Conservation (phyloP, 1,284 basidiomycete species). For the Rhodotorula sp. region DNA sequence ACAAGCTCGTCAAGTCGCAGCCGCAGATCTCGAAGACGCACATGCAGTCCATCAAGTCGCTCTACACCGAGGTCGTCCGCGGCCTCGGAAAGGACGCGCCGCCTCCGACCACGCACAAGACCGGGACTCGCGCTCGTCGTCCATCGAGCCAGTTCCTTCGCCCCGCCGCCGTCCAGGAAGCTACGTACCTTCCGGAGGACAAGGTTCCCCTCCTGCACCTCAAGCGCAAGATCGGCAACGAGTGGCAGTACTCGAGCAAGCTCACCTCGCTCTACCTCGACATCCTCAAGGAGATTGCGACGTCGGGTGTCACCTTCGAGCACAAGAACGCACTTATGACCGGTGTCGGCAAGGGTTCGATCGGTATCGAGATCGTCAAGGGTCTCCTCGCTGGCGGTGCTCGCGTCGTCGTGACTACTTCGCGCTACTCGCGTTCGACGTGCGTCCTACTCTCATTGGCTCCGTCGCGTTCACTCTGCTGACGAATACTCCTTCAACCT, state of each 20-base stretch:
- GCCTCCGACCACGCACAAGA: slow-evolving; percentile 32
- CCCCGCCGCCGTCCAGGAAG: slow-evolving; percentile 69
- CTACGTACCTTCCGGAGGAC: slow-evolving; percentile 75
- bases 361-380: slow-evolving; percentile 96
- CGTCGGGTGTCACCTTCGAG: slow-evolving; percentile 95
- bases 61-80: slow-evolving; percentile 91
- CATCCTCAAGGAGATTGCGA: slow-evolving; percentile 95
- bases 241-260: slow-evolving; percentile 96
- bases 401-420: slow-evolving; percentile 94
- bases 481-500: slow-evolving; percentile 38
- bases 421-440: slow-evolving; percentile 55
- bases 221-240: slow-evolving; percentile 93
- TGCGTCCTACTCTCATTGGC: slow-evolving; percentile 1
- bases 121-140: slow-evolving; percentile 65
- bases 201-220: slow-evolving; percentile 92
- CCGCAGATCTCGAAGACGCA: slow-evolving; percentile 95
- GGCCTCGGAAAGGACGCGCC: slow-evolving; percentile 55
- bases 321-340: slow-evolving; percentile 98
- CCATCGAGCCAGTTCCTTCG: slow-evolving; percentile 93
- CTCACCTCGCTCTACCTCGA: slow-evolving; percentile 79
- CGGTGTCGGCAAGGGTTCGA: slow-evolving; percentile 95
- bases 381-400: slow-evolving; percentile 94
- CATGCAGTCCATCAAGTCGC: slow-evolving; percentile 93
- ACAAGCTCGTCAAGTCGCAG: slow-evolving; percentile 95
- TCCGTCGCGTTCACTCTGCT: slow-evolving; percentile 16